Conservation (phyloP, 2,329 filamentous ascomycete species). For the Fusarium newnesense region DNA sequence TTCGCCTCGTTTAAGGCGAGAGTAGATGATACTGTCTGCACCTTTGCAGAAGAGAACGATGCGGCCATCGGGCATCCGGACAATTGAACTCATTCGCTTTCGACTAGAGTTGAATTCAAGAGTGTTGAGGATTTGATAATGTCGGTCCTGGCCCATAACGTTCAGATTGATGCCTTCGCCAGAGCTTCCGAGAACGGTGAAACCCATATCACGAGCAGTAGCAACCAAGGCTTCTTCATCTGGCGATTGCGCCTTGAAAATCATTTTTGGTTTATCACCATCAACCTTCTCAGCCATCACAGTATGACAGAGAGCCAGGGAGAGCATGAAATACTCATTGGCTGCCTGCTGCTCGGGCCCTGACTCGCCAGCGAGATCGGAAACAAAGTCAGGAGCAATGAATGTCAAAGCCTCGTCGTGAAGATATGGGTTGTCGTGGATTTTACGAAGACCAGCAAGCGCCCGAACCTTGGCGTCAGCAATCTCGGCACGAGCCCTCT, state of each 20-base stretch:
- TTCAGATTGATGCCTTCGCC: conserved; percentile 87
- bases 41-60: conserved; percentile 97
- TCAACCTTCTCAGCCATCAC: conserved; percentile 91
- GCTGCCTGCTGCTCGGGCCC: conserved; percentile 80
- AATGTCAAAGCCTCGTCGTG: conserved; percentile 92
- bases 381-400: conserved; percentile 87
- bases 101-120: conserved; percentile 97
- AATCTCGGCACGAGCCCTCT: conserved; percentile 79
- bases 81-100: conserved; percentile 97
- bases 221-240: conserved; percentile 95
- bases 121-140: conserved; percentile 90
- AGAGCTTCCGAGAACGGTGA: conserved; percentile 85
- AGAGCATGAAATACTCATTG: conserved; percentile 92
- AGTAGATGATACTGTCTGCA: conserved; percentile 97
- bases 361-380: conserved; percentile 81
- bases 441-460: conserved; percentile 75
- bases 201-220: conserved; percentile 94
- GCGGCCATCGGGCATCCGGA: conserved; percentile 89
- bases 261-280: conserved; percentile 89
- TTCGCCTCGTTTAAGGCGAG: conserved; percentile 84
- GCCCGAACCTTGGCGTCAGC: conserved; percentile 79
- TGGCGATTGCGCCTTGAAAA: conserved; percentile 97
- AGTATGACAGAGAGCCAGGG: conserved; percentile 93
- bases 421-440: conserved; percentile 91
- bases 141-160: conserved; percentile 83